Evolutionary conservation across 2,329 filamentous ascomycete genomes (phyloP).

Genomic region (Curvularia eragrostidis): DNA sequence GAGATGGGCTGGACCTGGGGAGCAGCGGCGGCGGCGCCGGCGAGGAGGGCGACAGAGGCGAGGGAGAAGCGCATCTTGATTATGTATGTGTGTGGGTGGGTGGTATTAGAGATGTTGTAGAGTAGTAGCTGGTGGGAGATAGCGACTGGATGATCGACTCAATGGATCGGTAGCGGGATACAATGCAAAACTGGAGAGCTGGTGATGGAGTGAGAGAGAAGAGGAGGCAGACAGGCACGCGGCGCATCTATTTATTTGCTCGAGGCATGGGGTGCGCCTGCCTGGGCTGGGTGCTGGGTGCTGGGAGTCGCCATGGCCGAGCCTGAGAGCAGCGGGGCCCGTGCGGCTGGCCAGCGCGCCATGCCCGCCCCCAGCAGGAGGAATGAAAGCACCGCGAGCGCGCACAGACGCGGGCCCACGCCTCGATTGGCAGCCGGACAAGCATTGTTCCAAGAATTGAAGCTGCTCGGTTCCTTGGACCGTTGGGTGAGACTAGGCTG

Average conservation of each 20-base stretch:
- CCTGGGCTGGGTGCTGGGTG: slow-evolving; percentile 5
- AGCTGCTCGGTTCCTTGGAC: slow-evolving; percentile 9
- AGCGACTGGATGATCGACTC: slow-evolving; percentile 23
- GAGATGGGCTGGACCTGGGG: slow-evolving; percentile 45
- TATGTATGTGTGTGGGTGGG: slow-evolving; percentile 18
- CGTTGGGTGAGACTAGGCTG: slow-evolving; percentile 14
- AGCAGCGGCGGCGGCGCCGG: slow-evolving; percentile 38
- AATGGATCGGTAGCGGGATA: slow-evolving; percentile 19
- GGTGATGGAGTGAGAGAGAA: slow-evolving; percentile 14
- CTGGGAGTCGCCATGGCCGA: slow-evolving; percentile 13
- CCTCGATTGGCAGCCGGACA: slow-evolving; percentile 19
- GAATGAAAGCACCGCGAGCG: slow-evolving; percentile 5
- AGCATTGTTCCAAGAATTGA: slow-evolving; percentile 29
- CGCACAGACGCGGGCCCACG: slow-evolving; percentile 15
- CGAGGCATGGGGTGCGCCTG: slow-evolving; percentile 14
- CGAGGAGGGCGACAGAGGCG: slow-evolving; percentile 36
- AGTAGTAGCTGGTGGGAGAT: slow-evolving; percentile 14
- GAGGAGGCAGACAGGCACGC: slow-evolving; percentile 8
- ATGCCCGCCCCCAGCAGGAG: slow-evolving; percentile 1
- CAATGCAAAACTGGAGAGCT: slow-evolving; percentile 5
- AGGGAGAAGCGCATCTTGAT: slow-evolving; percentile 45
- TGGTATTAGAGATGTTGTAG: slow-evolving; percentile 2
- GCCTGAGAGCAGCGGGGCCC: slow-evolving; percentile 1
- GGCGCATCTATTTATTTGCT: slow-evolving; percentile 23
- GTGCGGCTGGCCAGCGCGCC: slow-evolving; percentile 12